Evolutionary conservation across 768 basidiomycete species (phyloP), one percentile per base, ranked within the genome.

Genomic region (Russula lepida): DNA sequence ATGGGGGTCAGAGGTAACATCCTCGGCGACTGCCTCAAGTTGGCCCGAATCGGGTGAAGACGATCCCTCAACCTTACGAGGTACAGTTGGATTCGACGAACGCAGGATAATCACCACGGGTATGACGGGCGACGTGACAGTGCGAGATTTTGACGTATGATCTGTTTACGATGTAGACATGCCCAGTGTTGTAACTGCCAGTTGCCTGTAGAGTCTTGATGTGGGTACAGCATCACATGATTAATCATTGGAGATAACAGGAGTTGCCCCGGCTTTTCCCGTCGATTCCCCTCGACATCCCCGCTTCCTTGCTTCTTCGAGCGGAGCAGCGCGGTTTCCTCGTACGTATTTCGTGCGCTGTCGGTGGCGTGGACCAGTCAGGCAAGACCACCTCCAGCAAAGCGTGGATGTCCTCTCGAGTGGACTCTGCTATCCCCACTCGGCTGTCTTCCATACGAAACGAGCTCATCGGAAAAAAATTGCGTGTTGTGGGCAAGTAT

Each of bases 21-120:
- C 44, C 59, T 5, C 49, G 53, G 66, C 33, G 66, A 56, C 78
- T 67, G 73, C 21, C 8, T 59, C 48, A 7, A 41, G 54, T 79
- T 27, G 69, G 68, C 11, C 60, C 50, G 27, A 47, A 56, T 37
- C 64, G 60, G 19, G 32, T 33, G 43, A 57, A 19, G 33, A 37
- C 21, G 12, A 25, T 54, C 44, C 28, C 32, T 21, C 50, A 15
- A 4, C 55, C 0, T 47, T 21, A 50, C 56, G 54, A 60, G 79
- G 83, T 7, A 78, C 78, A 5, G 77, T 89, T 47, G 79, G 77
- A 27, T 91, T 91, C 69, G 89, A 91, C 67, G 89, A 90, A 62
- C 79, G 86, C 68, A 75, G 83, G 67, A 88, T 90, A 57, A 78
- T 89, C 63, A 86, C 72, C 23, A 71, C 74, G 32, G 69, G 71